Base-by-base conservation (phyloP, 1,139 yeast genomes). In the Geotrichum histeridarum region DNA sequence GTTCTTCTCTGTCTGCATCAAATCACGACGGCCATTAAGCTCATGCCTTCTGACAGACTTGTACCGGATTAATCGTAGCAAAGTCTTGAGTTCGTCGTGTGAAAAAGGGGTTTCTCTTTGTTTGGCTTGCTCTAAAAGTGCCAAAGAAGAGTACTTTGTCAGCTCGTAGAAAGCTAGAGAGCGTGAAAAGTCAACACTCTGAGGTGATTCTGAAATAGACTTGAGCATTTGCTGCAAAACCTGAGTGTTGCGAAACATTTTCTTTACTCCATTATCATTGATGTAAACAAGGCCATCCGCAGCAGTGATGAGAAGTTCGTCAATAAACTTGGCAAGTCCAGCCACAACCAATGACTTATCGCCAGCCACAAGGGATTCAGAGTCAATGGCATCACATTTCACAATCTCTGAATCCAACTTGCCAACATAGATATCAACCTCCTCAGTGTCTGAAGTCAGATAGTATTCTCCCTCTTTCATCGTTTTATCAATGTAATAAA, bases 171-270 rank as follows among this genome's bases (percentile, higher is more conserved):
- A 87, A 8, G 73, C 68, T 4, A 84, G 71, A 0, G 88, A 77
- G 42, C 74, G 71, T 17, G 77, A 69, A 69, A 86, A 84, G 60
- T 82, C 80, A 7, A 84, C 82, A n/a, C 73, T 71, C 50, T 79
- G 78, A 0, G 88, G 83, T 50, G 78, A 77, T 18, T 72, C 69
- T 61, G 81, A 77, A 22, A 86, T 75, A 57, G 81, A 82, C 61
- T 89, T 78, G 57, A 85, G 77, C 77, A 84, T 81, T 65, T 87
- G 95, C 69, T 86, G 95, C 49, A 88, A 70, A 0, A 87, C 84
- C 54, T 82, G 77, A 37, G 87, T 82, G 66, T 88, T 87, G 63
- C 84, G 77, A 56, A 82, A 71, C 59, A 88, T 73, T 62, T 83
- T 81, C 65, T 82, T 81, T 51, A 86, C 75, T 42, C 96, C 96